Percentiles rank a stretch among this genome's conserved stretches.
phyloP scores from a whole-genome alignment of 2,329 filamentous ascomycete species.

The Fusarium brevicatenulatum region DNA sequence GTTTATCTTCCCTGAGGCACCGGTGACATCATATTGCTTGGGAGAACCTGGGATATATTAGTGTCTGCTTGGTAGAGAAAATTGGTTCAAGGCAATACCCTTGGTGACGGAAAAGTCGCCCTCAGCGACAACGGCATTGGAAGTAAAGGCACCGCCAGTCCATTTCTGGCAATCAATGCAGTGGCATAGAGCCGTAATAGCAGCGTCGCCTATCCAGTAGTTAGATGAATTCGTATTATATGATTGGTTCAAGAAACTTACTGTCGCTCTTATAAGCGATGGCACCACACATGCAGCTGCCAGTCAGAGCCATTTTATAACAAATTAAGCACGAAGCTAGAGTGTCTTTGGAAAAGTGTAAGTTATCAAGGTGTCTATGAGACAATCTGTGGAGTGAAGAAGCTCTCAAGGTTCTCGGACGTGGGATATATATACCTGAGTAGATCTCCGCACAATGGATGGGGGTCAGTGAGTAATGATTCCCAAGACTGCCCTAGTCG shows the following conservation, averaged over 20 bases:
- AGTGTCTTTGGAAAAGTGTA: conserved; percentile 12
- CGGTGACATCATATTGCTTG: conserved; percentile 58
- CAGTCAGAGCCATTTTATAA: conserved; percentile 39
- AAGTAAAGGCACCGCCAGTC: conserved; percentile 64
- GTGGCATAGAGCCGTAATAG: conserved; percentile 60
- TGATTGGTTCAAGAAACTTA: conserved; percentile 28
- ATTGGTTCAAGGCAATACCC: conserved; percentile 44
- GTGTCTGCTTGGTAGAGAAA: not conserved
- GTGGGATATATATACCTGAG: conserved; percentile 33
- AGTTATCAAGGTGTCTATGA: conserved; percentile 28
- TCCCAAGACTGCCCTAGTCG: not conserved
- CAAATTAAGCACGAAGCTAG: conserved; percentile 9
- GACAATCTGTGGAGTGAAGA: conserved; percentile 22
- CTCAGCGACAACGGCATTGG: conserved; percentile 62
- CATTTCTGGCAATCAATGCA: conserved; percentile 66
- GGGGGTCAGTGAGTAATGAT: not conserved
- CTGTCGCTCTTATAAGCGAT: conserved; percentile 49
- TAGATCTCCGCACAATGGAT: not conserved
- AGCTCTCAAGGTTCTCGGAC: conserved; percentile 39
- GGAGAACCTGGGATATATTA: conserved; percentile 51
- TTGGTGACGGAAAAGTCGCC: conserved; percentile 59
- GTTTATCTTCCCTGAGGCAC: conserved; percentile 63
- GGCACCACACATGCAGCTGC: conserved; percentile 52
- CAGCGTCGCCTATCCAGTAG: conserved; percentile 51
- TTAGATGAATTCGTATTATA: not conserved